These are phyloP conservation scores for Yarrowia sp. DNA, from an alignment of 805 yeast genomes.

Conservation along the genomic window DNA sequence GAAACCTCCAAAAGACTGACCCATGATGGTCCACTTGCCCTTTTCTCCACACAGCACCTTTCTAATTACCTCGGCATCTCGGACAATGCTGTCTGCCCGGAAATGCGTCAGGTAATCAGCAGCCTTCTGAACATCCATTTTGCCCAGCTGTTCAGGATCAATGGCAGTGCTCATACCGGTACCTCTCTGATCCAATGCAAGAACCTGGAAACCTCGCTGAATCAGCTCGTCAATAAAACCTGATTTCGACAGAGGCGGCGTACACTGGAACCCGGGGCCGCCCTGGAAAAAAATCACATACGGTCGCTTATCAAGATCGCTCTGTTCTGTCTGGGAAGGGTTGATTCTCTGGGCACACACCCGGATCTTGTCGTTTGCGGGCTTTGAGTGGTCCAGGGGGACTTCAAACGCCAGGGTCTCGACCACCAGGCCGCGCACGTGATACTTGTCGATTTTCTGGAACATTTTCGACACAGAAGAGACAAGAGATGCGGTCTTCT, in stretches of 20 bases:
- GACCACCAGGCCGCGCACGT: conserved; percentile 20
- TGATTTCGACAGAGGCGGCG: conserved; percentile 52
- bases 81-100: conserved; percentile 56
- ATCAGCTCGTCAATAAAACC: conserved; percentile 53
- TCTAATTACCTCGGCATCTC: conserved; percentile 59
- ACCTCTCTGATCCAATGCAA: conserved; percentile 66
- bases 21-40: conserved; percentile 59
- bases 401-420: conserved; percentile 32
- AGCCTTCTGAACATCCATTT: conserved; percentile 47
- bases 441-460: conserved; percentile 22
- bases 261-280: conserved; percentile 40
- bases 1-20: conserved; percentile 66
- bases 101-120: conserved; percentile 55
- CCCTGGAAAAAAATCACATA: conserved; percentile 36
- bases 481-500: background rate
- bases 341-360: conserved; percentile 27
- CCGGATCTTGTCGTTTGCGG: background rate
- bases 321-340: background rate
- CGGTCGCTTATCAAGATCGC: conserved; percentile 11
- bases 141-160: conserved; percentile 47
- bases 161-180: conserved; percentile 62
- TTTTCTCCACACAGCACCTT: conserved; percentile 48
- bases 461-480: conserved; percentile 5
- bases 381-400: conserved; percentile 32
- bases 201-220: conserved; percentile 54